phyloP scores from a whole-genome alignment of 768 basidiomycete genomes.

The Chalciporus pseudorubinellus region DNA sequence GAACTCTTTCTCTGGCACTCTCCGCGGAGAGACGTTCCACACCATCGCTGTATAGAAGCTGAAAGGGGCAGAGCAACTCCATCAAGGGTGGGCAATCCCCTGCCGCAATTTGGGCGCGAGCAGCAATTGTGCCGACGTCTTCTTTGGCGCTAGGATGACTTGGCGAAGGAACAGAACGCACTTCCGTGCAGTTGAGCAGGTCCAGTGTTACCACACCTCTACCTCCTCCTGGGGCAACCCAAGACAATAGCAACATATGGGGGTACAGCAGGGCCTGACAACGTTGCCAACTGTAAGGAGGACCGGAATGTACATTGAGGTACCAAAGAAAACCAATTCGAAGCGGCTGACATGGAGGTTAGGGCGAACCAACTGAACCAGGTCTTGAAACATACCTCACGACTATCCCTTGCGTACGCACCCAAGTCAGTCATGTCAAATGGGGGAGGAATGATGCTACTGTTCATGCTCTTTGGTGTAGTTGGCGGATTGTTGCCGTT shows the following conservation, averaged over 20 bases:
- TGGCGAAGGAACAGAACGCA: slow-evolving; percentile 79
- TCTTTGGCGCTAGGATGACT: slow-evolving; percentile 77
- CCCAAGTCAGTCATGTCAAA: slow-evolving; percentile 50
- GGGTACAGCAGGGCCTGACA: slow-evolving; percentile 81
- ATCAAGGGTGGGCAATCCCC: slow-evolving; percentile 47
- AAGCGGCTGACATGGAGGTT: slow-evolving; percentile 55
- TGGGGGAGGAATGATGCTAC: slow-evolving; percentile 40
- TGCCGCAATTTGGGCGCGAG: slow-evolving; percentile 53
- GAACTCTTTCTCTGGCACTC: slow-evolving; percentile 78
- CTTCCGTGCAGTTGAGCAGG: slow-evolving; percentile 80
- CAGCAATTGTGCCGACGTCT: slow-evolving; percentile 86
- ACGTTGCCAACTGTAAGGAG: slow-evolving; percentile 77
- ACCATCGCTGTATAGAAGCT: slow-evolving; percentile 86
- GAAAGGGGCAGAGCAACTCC: slow-evolving; percentile 85
- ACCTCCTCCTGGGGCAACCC: slow-evolving; percentile 82
- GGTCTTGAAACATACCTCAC: slow-evolving; percentile 38
- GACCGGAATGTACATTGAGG: slow-evolving; percentile 83
- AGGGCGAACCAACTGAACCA: slow-evolving; percentile 3
- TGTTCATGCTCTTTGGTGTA: slow-evolving; percentile 30
- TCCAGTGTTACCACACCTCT: slow-evolving; percentile 85
- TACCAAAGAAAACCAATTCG: slow-evolving; percentile 88
- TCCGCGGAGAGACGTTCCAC: slow-evolving; percentile 88
- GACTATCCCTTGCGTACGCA: slow-evolving; percentile 38
- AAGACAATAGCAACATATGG: slow-evolving; percentile 81
- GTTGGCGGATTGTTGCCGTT: slow-evolving; percentile 12